Evolutionary conservation across 768 basidiomycete genomes (phyloP), one percentile per base, ranked within the genome.

Genomic region (Agaricus blazei): DNA sequence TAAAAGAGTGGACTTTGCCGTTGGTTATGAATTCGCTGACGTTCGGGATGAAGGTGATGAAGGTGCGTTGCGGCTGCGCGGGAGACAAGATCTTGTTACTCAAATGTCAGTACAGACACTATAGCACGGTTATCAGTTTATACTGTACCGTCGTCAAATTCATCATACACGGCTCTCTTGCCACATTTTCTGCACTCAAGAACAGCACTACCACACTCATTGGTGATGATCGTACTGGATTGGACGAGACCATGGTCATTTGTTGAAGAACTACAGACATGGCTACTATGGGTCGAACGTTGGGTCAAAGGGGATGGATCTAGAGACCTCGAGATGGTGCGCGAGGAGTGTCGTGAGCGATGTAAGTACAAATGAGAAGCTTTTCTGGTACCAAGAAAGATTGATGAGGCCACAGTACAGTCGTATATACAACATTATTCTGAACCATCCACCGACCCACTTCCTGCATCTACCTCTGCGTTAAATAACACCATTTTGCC

Each of bases 191-290:
- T 94, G 26, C 89, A 90, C 1, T 86, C 92, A 1, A 76, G 82
- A 54, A 72, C 79, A 28, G 73, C 82, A 5, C 69, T 92, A 11
- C 79, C 81, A 2, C 85, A 91, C 59, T 87, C 88, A 0, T 74
- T 91, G 29, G 83, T 93, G 44, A 72, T 97, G 64, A 88, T 98
- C 62, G 83, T 87, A 0, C 73, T 99, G 9, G 96, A 99, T 68
- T 99, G 97, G 96, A 96, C 93, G 61, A 82, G 82, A 60, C 96
- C 96, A 1, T 95, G 92, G 84, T 82, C 85, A 1, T 98, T 98
- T 67, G 73, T 97, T 1, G 82, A 88, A 12, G 88, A 98, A 63
- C 71, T 99, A 9, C 75, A 89, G 58, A 79, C 73, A 45, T 98
- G 96, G 96, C 71, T 98, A 46, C 70, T 67, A 45, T 94, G 93